phyloP scores from a whole-genome alignment of 768 basidiomycete genomes.

The Hortiboletus campestris region DNA sequence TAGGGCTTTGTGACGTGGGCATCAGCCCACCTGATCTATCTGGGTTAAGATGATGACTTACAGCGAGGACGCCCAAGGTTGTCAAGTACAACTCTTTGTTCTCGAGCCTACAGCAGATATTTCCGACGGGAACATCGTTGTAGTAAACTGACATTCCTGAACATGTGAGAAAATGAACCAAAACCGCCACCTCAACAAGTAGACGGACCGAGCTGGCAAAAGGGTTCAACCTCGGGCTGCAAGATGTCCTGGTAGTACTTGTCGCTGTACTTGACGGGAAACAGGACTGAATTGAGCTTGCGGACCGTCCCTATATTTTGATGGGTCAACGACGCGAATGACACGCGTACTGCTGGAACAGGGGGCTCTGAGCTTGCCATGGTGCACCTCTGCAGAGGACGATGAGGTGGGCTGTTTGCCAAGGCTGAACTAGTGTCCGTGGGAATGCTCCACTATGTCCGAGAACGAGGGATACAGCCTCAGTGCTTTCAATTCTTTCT shows the following conservation, averaged over 20 bases:
- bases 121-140: conserved; percentile 90
- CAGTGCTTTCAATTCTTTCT: conserved; percentile 19
- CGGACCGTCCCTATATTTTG: conserved; percentile 79
- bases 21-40: conserved; percentile 15
- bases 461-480: conserved; percentile 6
- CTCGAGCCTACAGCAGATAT: conserved; percentile 83
- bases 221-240: conserved; percentile 74
- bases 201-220: conserved; percentile 82
- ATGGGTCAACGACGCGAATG: conserved; percentile 69
- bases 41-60: conserved; percentile 38
- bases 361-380: conserved; percentile 26
- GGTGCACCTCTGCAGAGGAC: conserved; percentile 1
- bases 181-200: conserved; percentile 11
- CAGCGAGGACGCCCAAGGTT: conserved; percentile 90
- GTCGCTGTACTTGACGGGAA: conserved; percentile 87
- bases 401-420: conserved; percentile 15
- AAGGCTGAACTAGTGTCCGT: conserved; percentile 9
- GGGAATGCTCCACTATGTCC: conserved; percentile 19
- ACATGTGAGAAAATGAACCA: conserved; percentile 22
- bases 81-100: conserved; percentile 69
- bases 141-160: conserved; percentile 66
- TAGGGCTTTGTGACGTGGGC: conserved; percentile 60
- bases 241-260: conserved; percentile 84
- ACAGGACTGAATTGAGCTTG: conserved; percentile 71
- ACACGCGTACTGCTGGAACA: conserved; percentile 42